Conservation (phyloP, 2,329 filamentous ascomycete species). For the Aureobasidium zeae region DNA sequence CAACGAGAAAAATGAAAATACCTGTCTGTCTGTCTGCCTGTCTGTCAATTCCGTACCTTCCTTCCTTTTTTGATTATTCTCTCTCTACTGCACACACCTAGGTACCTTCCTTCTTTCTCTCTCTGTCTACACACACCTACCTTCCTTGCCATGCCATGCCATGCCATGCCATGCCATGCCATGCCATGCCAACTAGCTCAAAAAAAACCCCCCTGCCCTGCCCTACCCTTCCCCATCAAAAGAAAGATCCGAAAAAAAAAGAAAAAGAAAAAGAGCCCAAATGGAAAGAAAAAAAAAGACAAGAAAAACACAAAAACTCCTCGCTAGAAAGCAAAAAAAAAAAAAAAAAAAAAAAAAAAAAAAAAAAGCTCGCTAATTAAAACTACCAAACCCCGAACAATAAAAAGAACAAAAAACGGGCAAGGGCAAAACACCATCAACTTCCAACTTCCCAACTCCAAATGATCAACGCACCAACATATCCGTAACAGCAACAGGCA, state of each 20-base stretch:
- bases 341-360: background rate
- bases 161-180: too few species aligned
- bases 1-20: too few species aligned
- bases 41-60: too few species aligned
- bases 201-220: too few species aligned
- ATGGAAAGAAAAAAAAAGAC: background rate
- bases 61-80: too few species aligned
- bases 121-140: too few species aligned
- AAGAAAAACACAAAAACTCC: conserved; percentile 6
- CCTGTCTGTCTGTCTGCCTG: too few species aligned
- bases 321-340: background rate
- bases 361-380: background rate
- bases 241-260: background rate
- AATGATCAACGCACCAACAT: background rate
- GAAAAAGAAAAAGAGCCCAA: background rate
- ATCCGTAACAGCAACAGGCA: background rate
- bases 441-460: background rate
- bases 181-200: too few species aligned
- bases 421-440: background rate
- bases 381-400: background rate
- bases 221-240: background rate
- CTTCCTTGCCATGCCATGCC: too few species aligned
- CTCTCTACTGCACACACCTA: too few species aligned
- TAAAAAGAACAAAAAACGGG: background rate
- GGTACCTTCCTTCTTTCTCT: too few species aligned